Conservation (phyloP, 352 stramenopile genomes). For the Phytopythium aichiense region DNA sequence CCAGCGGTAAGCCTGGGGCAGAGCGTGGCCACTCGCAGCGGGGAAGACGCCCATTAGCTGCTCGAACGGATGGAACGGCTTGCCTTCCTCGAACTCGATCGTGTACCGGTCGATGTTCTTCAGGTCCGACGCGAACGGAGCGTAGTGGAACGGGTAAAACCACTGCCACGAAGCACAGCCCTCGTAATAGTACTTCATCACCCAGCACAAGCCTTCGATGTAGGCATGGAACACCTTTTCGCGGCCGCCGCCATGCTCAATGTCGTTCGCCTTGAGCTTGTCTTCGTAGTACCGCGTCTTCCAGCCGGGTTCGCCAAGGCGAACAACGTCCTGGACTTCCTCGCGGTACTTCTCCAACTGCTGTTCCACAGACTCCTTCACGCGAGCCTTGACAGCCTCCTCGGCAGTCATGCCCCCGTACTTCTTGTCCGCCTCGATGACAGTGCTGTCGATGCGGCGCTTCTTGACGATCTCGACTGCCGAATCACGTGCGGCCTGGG, state of each 20-base stretch:
- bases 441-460: conserved; percentile 54
- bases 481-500: conserved; percentile 53
- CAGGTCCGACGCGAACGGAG: conserved; percentile 92
- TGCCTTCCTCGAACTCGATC: conserved; percentile 93
- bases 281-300: conserved; percentile 92
- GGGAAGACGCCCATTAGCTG: conserved; percentile 99
- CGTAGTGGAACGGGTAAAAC: conserved; percentile 99
- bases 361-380: conserved; percentile 72
- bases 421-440: conserved; percentile 66
- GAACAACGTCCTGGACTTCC: conserved; percentile 91
- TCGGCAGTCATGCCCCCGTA: conserved; percentile 59
- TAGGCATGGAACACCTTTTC: conserved; percentile 93
- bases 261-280: conserved; percentile 85
- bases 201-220: conserved; percentile 98
- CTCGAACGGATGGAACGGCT: conserved; percentile 97
- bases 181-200: conserved; percentile 99
- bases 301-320: conserved; percentile 95
- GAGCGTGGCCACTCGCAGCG: conserved; percentile 88
- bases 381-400: conserved; percentile 75
- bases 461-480: conserved; percentile 82
- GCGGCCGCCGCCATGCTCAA: conserved; percentile 80
- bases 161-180: conserved; percentile 99
- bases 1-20: conserved; percentile 92
- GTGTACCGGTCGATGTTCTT: conserved; percentile 84
- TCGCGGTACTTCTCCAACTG: conserved; percentile 81